Evolutionary conservation across 208 protist genomes (phyloP), one percentile per base, ranked within the genome.

Genomic region (Trypanosoma theileri): DNA sequence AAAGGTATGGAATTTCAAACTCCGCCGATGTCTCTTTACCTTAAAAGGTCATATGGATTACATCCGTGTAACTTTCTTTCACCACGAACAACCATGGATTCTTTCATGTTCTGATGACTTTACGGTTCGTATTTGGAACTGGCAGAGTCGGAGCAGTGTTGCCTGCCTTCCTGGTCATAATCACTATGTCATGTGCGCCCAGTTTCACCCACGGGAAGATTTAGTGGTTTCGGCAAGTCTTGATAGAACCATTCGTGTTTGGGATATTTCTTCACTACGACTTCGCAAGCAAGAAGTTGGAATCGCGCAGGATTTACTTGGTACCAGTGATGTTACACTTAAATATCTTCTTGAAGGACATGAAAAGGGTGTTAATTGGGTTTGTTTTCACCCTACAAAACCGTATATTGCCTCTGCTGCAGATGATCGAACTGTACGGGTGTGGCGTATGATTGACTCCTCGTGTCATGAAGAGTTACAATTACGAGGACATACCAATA

Each of bases 111-210:
- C 97, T 10, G 99, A 99, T 75, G 99, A 99, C 85, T 95, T 98
- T 70, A 99, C 98, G 22, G 94, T 99, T 54, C 86, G 98, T 41
- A 98, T 99, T 69, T 99, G 98, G 98, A 99, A 99, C 77, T 99
- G 98, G 98, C 96, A 99, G 77, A 96, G 81, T 22, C 82, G 98
- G 35, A 86, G 69, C 26, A 99, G 97, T 78, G 85, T 99, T 16
- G 85, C 88, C 9, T 94, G 94, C 19, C 84, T 99, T 44, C 97
- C 98, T 17, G 99, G 98, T 16, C 93, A 98, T 74, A 91, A 89
- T 51, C 99, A 99, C 83, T 99, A 99, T 81, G 99, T 99, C 19
- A 99, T 99, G 98, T 99, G 91, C 71, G 99, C 98, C 16, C 72
- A 82, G 45, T 99, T 99, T 73, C 97, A 99, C 82, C 96, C 97